Base-by-base conservation (phyloP, 2,329 filamentous ascomycete genomes). In the Xylaria sp. region DNA sequence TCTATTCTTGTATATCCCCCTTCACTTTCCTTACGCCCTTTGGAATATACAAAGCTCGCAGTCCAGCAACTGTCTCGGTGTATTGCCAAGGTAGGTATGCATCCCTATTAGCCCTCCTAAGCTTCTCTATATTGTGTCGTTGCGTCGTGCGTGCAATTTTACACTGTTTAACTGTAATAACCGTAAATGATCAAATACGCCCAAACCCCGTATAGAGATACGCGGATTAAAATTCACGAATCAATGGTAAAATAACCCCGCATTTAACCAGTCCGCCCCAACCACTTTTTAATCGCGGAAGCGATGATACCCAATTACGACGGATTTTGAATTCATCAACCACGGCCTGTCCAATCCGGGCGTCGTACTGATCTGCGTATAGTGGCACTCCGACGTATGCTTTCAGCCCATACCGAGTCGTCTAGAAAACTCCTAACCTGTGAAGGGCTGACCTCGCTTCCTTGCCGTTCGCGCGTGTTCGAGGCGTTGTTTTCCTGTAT, bases 371-470 rank as follows among this genome's bases (percentile, higher is more conserved):
- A 81, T 72, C 81, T 83, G 12, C 68, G 68, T 61, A 86, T 86
- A 61, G 94, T 97, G 73, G 96, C 93, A 81, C 93, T 97, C 70
- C 93, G 87, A 71, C 94, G 86, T 72, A 97, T 94, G 83, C 93
- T 97, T 81, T 97, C 93, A 60, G 95, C 93, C 95, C 95, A 98
- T 18, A 92, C 91, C 20, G 93, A 96, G 76, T 95, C 92, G 75
- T 96, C 93, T 63, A 98, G 86, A 77, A 96, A 92, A 72, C 94
- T 90, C 78, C 94, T 88, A 72, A 97, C 92, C 75, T 94, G 91
- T 56, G 90, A 87, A 58, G 91, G 90, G 75, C 89, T 93, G 65
- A 94, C 90, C 5, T 86, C 84, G 78, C 91, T 94, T 63, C 87
- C 88, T 28, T 89, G 87, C 50, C 90, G 83, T 73, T 87, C 87